Evolutionary conservation across 164 flowering plant genomes (phyloP), one percentile per base, ranked within the genome.

Genomic region (Berberis thunbergii): DNA sequence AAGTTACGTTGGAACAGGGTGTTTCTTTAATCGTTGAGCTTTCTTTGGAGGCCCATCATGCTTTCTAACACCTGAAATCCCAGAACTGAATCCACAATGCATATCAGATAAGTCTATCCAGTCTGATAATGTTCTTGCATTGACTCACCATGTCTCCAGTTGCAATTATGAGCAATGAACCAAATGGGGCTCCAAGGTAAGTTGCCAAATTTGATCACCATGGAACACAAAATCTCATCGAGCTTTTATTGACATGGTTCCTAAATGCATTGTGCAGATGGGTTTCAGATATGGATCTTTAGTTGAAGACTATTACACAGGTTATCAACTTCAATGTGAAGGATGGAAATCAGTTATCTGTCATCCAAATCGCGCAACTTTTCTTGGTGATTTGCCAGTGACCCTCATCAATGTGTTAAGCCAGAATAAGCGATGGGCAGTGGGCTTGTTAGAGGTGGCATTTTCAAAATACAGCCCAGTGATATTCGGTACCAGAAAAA

Each of bases 211-310:
- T 1, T 1, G 13, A 52, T 52, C n/a, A 4, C 13, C 4, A 8
- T 3, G 26, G 26, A 26, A 26, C 26, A 26, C 4, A 3, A 6
- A 6, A 6, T 52, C n/a, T 26, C 26, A 26, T 26, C 12, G 12
- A 26, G 26, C 26, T 26, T 11, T 52, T 6, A 52, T 52, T 12
- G 54, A 7, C n/a, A 10, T 12, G 54, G n/a, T 26, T 4, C 3
- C 4, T 2, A 52, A 52, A 7, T 52, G 11, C 8, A 26, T 26
- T 67, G 45, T 41, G 38, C 61, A 61, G 97, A 64, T 88, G 58
- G 98, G 97, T 0, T 83, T 88, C 59, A 72, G 85, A 59, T 90
- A 88, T 64, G 98, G 98, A 6, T 86, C 95, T 0, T 66, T 87
- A 41, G 77, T 76, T 0, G 98, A 94, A 77, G 98, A 94, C 74